Conservation (phyloP, 169 alveolate genomes). For the Cryptosporidium parvum region DNA sequence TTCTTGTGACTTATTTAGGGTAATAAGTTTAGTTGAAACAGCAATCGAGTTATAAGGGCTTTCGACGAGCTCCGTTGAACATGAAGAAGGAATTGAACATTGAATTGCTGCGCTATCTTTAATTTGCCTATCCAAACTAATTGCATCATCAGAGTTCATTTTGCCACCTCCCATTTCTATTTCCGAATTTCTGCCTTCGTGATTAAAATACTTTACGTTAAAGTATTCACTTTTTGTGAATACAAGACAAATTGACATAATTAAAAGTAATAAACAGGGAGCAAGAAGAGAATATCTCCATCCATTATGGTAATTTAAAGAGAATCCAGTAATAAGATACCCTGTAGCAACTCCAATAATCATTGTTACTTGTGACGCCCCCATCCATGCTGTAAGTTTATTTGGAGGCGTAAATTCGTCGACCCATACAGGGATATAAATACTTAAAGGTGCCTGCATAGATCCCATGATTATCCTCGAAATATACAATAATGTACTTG, state of each 20-base stretch:
- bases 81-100: constrained; percentile 46
- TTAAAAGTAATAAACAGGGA: constrained; percentile 51
- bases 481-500: constrained; percentile 49
- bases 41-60: constrained; percentile 32
- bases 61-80: constrained; percentile 51
- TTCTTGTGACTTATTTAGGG: constrained; percentile 4
- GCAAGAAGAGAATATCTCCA: constrained; percentile 66
- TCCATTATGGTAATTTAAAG: constrained; percentile 57
- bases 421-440: constrained; percentile 72
- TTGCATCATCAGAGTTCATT: not conserved
- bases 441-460: constrained; percentile 75
- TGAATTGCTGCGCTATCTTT: not conserved
- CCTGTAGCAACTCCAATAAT: constrained; percentile 71
- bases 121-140: not conserved
- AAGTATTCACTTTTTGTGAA: constrained; percentile 63
- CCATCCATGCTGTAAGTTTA: constrained; percentile 73
- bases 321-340: constrained; percentile 61
- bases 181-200: not conserved
- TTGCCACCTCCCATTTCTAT: constrained; percentile 18
- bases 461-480: constrained; percentile 74
- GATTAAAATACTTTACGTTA: constrained; percentile 29
- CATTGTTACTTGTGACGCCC: constrained; percentile 73
- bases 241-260: constrained; percentile 55
- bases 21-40: not conserved
- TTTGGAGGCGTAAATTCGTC: constrained; percentile 75